A percentile compares a stretch with the other conserved stretches of the same genome.
These are phyloP conservation scores for Pezicula carpinea DNA, from an alignment of 2,329 filamentous ascomycete genomes.

Conservation along the genomic window DNA sequence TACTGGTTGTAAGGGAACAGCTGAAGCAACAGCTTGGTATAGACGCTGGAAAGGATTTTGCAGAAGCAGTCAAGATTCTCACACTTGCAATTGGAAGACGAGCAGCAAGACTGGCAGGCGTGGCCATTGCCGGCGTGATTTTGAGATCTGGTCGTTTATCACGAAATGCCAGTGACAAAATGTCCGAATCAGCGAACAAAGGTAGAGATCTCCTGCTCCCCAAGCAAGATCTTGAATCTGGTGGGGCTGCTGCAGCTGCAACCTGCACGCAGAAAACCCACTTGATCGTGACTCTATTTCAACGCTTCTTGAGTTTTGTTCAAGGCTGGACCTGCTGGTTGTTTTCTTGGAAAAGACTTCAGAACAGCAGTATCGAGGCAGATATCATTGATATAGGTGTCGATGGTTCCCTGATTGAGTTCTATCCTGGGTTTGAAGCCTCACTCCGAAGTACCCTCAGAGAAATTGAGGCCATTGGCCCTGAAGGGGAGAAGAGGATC, in stretches of 20 bases:
- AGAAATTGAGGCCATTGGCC: slow-evolving; percentile 70
- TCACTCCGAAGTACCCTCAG: slow-evolving; percentile 78
- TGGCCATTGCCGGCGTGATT: slow-evolving; percentile 78
- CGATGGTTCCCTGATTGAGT: slow-evolving; percentile 86
- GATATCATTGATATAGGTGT: slow-evolving; percentile 2
- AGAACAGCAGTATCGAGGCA: not conserved
- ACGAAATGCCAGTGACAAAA: not conserved
- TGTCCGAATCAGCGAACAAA: too few relatives aligned
- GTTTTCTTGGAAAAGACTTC: not conserved
- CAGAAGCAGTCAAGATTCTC: slow-evolving; percentile 76
- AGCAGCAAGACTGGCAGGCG: slow-evolving; percentile 78
- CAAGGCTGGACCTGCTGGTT: not conserved
- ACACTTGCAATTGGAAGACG: slow-evolving; percentile 78
- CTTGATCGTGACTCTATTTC: too few relatives aligned
- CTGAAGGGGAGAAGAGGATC: slow-evolving; percentile 75
- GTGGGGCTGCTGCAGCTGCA: too few relatives aligned
- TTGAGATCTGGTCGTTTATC: not conserved
- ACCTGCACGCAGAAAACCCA: too few relatives aligned
- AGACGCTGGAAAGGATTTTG: slow-evolving; percentile 60
- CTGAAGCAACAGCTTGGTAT: not conserved
- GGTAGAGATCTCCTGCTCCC: too few relatives aligned
- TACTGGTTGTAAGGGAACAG: not conserved
- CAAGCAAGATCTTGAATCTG: too few relatives aligned
- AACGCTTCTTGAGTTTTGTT: too few relatives aligned
- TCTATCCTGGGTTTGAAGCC: slow-evolving; percentile 85